Evolutionary conservation across 192 early-diverging fungal species (phyloP).

Genomic region (Coemansia asiatica): DNA sequence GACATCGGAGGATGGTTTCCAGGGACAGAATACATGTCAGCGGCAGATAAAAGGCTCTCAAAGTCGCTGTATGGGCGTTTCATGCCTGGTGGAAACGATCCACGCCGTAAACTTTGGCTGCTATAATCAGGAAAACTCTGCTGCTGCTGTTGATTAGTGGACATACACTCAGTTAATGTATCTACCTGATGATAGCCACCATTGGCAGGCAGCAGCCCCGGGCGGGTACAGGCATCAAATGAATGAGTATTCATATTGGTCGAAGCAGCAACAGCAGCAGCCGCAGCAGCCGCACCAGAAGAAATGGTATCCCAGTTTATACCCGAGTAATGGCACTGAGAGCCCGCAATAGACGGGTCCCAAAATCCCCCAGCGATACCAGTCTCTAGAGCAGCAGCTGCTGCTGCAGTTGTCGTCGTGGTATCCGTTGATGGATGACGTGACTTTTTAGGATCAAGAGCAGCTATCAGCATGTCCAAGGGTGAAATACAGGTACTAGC

Average conservation of each 20-base stretch:
- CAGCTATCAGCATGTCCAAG: slow-evolving; percentile 53
- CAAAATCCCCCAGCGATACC: slow-evolving; percentile 10
- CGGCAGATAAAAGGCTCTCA: slow-evolving; percentile 40
- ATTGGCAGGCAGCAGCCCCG: neutral
- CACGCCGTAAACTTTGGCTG: slow-evolving; percentile 14
- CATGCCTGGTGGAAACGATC: slow-evolving; percentile 32
- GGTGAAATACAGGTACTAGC: slow-evolving; percentile 26
- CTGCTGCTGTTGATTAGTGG: neutral
- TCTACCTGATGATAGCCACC: slow-evolving; percentile 38
- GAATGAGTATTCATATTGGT: neutral
- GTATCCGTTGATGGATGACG: slow-evolving; percentile 10
- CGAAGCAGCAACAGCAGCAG: neutral
- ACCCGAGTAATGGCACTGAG: neutral
- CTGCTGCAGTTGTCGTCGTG: neutral
- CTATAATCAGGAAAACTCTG: neutral
- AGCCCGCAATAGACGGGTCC: neutral
- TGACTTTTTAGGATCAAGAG: slow-evolving; percentile 36
- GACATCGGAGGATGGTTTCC: neutral
- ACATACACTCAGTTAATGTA: slow-evolving; percentile 2
- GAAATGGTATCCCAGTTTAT: neutral
- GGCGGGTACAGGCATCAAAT: neutral
- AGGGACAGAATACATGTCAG: slow-evolving; percentile 30
- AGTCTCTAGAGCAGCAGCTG: neutral
- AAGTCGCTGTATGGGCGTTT: slow-evolving; percentile 49
- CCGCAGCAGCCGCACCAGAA: neutral